Base-by-base conservation (phyloP, 2,329 filamentous ascomycete species). In the Calonectria fujianensis region DNA sequence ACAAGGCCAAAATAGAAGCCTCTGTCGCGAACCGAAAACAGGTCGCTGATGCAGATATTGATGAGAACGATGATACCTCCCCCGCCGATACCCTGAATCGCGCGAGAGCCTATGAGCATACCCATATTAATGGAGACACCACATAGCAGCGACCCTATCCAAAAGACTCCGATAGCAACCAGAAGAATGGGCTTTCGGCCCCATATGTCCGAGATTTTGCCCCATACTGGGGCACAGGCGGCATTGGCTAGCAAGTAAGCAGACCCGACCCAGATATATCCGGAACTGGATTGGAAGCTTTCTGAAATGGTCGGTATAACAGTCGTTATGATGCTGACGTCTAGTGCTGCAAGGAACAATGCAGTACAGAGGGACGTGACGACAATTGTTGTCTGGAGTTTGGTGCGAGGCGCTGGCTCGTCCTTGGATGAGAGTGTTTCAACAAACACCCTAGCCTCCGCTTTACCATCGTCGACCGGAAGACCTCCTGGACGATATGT, bases 241-340 rank as follows among this genome's bases (percentile, higher is more conserved):
- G 93, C 92, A 81, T 92, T 93, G 69, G 92, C 93, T 14, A 96
- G 90, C 9, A 95, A 87, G 80, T 94, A 96, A 3, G 93, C 91
- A 48, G 90, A 91, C 13, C 94, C 94, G 75, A 96, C 93, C 95
- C 94, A 96, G 66, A 92, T 90, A 84, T 96, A 96, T 31, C 94
- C 94, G 24, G 90, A 87, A 3, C 91, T 91, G 8, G 93, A 94
- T 51, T 91, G 82, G 75, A 96, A 90, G 73, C 93, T 88, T 37
- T 85, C 84, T 7, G 90, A 88, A 76, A 95, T 94, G 14, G 91
- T 91, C 0, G 93, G 92, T 5, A 94, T 87, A 5, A 93, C 91
- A 0, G 93, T 94, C 14, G 93, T 89, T 77, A 94, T 87, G 80
- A 94, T 93, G 35, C 92, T 93, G 61, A 88, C 84, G 78, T 91